Evolutionary conservation across 371 early-diverging fungal genomes (phyloP), one percentile per base, ranked within the genome.

Genomic region (Mortierella sp.): DNA sequence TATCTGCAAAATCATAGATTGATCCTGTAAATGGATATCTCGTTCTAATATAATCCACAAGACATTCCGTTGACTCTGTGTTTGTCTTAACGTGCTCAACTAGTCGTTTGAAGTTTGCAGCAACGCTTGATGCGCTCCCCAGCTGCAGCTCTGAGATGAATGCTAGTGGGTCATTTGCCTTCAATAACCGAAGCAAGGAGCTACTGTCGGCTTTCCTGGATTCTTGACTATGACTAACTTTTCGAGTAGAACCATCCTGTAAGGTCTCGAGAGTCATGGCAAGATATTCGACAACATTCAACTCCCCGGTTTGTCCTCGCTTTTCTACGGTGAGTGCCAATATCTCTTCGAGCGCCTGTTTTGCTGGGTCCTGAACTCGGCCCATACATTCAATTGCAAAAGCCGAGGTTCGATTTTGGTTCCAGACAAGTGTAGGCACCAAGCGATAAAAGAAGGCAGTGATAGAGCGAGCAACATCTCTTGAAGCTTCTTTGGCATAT

Each of bases 21-120:
- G 83, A 84, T 14, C 89, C 86, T 26, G 86, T 78, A 62, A 87
- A 75, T 22, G 90, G 90, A 58, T 84, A 84, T 5, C 88, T 84
- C 22, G 72, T 80, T 39, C 61, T 70, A 16, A 90, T 39, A 35
- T 87, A 89, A 2, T 84, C 85, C 5, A 81, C 64, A 3, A 90
- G 58, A 37, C 72, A 70, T 10, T 67, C 66, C 0, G 39, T 52
- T 16, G 60, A 18, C 37, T 20, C 62, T 18, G 5, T n/a, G 32
- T 62, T 67, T 20, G 14, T n/a, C 16, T 32, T 12, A 6, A 66
- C 49, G 40, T 55, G 64, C 5, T 75, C 72, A 16, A 68, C 66
- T 14, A 75, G 24, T n/a, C 20, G 22, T 26, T 14, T 57, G 43
- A 80, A 75, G 59, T 72, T 63, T 12, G 9, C 52, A 52, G 72